Evolutionary conservation across 106 monocot genomes (phyloP).

Genomic region (Allium cepa): DNA sequence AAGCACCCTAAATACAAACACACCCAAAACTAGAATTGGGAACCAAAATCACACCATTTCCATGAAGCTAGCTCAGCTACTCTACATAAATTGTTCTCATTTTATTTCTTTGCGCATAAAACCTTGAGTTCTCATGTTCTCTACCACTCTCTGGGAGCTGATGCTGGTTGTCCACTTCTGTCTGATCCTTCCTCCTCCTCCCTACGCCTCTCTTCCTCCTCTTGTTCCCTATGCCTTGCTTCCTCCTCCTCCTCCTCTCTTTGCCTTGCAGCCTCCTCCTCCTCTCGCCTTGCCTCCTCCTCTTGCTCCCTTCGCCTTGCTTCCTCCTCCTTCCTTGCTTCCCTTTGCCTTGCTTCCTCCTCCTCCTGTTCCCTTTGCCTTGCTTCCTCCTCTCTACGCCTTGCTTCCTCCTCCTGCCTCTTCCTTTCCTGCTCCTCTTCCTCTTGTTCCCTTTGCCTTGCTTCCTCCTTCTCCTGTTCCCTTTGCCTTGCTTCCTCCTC

Average conservation of each 20-base stretch:
- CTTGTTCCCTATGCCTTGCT: neutral
- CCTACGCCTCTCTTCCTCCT: neutral
- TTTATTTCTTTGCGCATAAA: too few relatives aligned
- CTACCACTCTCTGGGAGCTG: too few relatives aligned
- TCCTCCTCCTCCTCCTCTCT: neutral
- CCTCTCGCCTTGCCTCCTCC: neutral
- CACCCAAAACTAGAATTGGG: too few relatives aligned
- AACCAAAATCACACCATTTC: too few relatives aligned
- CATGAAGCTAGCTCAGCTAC: too few relatives aligned
- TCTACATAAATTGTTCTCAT: too few relatives aligned
- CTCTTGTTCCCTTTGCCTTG: neutral
- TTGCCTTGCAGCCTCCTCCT: neutral
- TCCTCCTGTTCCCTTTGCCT: neutral
- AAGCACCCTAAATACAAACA: too few relatives aligned
- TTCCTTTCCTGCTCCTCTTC: neutral
- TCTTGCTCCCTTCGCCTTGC: neutral
- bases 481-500: neutral
- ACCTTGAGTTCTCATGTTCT: too few relatives aligned
- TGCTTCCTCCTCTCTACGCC: neutral
- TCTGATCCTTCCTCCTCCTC: neutral
- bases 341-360: neutral
- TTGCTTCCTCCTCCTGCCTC: neutral
- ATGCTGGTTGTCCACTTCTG: too few relatives aligned
- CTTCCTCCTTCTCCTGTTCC: neutral
- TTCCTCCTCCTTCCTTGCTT: neutral